Evolutionary conservation across 371 early-diverging fungal genomes (phyloP), one percentile per base, ranked within the genome.

Genomic region (Saksenaea vasiformis): DNA sequence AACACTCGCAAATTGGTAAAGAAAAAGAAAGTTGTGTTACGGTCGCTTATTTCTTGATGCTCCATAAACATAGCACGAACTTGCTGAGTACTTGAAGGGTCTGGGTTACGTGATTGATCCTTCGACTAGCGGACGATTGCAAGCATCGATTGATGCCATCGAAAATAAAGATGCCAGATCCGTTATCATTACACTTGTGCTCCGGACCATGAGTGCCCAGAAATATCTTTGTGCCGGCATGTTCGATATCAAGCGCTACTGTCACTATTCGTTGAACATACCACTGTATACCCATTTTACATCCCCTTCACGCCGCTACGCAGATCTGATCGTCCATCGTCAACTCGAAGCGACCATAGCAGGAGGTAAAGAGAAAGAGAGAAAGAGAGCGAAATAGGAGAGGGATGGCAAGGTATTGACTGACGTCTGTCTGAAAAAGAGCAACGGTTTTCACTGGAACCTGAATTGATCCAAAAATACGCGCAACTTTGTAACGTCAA

Each of bases 251-350:
- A 76, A 56, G 26, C 72, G 76, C 4, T 89, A 81, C 60, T 72
- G 72, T 41, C 95, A 95, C 70, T 94, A 93, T 59, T 84, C 90
- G 0, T 77, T 92, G 36, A 85, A 85, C 54, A 80, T 85, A 1
- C 90, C 86, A 0, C 74, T 93, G 35, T 95, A 93, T 71, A 94
- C 95, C 0, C 93, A 95, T 70, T 95, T 95, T 73, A 92, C 94
- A 3, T 93, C 92, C 5, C 99, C 99, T 1, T 94, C 97, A 24
- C 88, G 95, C 17, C 84, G 98, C 56, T 98, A 96, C 72, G 91
- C 98, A n/a, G 98, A 98, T 75, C 74, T 97, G 27, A 73, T 98
- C 51, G 98, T 98, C 0, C 99, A 98, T 67, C 90, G 97, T 7
- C 82, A 85, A 54, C 61, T 92, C 13, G 75, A 79, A 26, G 68